Evolutionary conservation across 2,329 filamentous ascomycete species (phyloP), one percentile per base, ranked within the genome.

Genomic region (Hymenoscyphus linearis): DNA sequence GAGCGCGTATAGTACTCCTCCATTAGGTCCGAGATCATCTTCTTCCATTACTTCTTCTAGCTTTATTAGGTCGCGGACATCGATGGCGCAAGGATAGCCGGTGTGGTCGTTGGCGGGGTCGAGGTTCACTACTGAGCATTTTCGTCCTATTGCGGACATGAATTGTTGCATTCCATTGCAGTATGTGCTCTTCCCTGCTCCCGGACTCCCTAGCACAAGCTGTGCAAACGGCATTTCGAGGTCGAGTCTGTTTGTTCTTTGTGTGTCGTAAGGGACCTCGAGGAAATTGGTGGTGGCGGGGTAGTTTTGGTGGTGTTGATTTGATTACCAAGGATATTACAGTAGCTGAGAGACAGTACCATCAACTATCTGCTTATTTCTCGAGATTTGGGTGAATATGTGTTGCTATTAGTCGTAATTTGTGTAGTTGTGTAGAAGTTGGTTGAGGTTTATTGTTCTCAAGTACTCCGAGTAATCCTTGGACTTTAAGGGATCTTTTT

Each of bases 91-190:
- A 22, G 89, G 87, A 75, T 98, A 99, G 64, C 85, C 90, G 1
- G 92, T 95, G 63, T 88, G 87, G 72, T 98, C 93, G 79, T 99
- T 99, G 59, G 95, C 95, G 27, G 95, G 95, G 76, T 99, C 95
- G 67, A 99, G 87, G 74, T 99, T 99, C 62, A 97, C 91, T 40
- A 98, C 87, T 16, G 91, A 96, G 79, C 91, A 96, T 75, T 96
- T 93, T 60, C 95, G 89, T 63, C 93, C 92, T 73, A 99, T 96
- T 65, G 95, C 93, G 67, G 88, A 88, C 82, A 98, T 89, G 78
- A 99, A 99, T 78, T 99, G 95, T 73, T 97, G 91, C 90, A 99
- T 85, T 88, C 95, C 95, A 85, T 98, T 91, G 80, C 93, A 98
- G 75, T 96, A 97, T 7, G 95, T 99, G 66, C 92, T 97, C 79